Percentiles rank a stretch among this genome's conserved stretches.
Conservation (phyloP, 176 grass and related monocot genomes). For the Zizania latifolia region DNA sequence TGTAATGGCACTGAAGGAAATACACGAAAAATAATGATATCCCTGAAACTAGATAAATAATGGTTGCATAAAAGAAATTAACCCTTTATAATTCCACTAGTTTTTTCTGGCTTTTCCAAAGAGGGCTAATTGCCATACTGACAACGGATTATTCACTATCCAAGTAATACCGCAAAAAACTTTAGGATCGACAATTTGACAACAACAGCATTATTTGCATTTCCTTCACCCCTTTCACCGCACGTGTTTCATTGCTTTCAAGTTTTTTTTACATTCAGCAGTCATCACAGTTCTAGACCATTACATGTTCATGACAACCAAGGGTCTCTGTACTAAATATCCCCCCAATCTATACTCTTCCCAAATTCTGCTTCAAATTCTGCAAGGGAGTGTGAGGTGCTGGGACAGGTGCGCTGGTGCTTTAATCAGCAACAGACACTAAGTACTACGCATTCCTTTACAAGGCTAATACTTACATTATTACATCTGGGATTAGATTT, state of each 20-base stretch:
- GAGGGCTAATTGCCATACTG: neutral
- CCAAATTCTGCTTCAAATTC: slow-evolving; percentile 21
- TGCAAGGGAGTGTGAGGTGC: neutral
- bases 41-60: too few species aligned
- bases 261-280: neutral
- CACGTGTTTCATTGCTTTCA: neutral
- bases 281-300: slow-evolving; percentile 5
- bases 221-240: neutral
- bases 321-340: neutral
- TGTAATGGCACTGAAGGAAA: too few species aligned
- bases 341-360: neutral
- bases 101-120: neutral
- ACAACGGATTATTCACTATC: too few species aligned
- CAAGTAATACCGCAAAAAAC: too few species aligned
- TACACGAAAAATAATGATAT: too few species aligned
- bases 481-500: slow-evolving; percentile 48
- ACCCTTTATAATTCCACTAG: neutral
- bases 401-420: neutral
- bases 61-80: too few species aligned
- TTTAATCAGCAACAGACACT: slow-evolving; percentile 28
- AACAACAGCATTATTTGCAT: neutral
- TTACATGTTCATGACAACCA: slow-evolving; percentile 1
- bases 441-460: slow-evolving; percentile 43
- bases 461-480: slow-evolving; percentile 57
- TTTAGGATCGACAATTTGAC: neutral